Evolutionary conservation across 345 rosid genomes (phyloP), one percentile per base, ranked within the genome.

Genomic region (Acer yangbiense): DNA sequence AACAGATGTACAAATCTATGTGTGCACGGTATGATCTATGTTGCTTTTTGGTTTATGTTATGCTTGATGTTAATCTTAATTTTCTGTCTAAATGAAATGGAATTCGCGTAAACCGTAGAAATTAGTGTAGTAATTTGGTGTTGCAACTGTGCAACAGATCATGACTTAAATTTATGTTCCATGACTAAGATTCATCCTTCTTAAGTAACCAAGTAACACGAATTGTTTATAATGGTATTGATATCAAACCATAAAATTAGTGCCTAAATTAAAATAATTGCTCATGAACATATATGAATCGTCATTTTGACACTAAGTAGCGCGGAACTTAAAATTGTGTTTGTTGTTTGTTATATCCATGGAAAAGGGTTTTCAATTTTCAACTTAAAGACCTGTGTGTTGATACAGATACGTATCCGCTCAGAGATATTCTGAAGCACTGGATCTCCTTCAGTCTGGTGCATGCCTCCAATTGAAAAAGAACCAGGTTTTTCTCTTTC

Each of bases 1-100:
- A 92, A 50, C 97, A 96, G 93, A 96, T 96, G 97, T 96, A 92
- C 84, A 94, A 92, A 87, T 92, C 97, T 8, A 88, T 90, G 68
- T 89, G 97, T 78, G 92, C 98, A 50, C 85, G 99, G 99, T 93
- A 84, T 10, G 58, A 27, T 16, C 63, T 1, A 12, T 69, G 35
- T 65, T 18, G 39, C 29, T 20, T 8, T 54, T 68, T 4, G 14
- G 25, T 54, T 54, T 32, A 35, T 66, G 23, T 55, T 35, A 4
- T 13, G 12, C 3, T 6, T 68, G 64, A 2, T 60, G 4, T 1
- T 60, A n/a, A 20, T 58, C 23, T 58, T 60, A 7, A 18, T 60
- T 58, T 58, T 58, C 63, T 17, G 6, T 60, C 9, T 5, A 54
- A 54, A 54, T 0, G n/a, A 54, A 16, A 16, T 16, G n/a, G 58